A percentile compares a stretch with the other conserved stretches of the same genome.
These are phyloP conservation scores for Pisolithus marmoratus DNA, from an alignment of 768 basidiomycete genomes.

Conservation along the genomic window DNA sequence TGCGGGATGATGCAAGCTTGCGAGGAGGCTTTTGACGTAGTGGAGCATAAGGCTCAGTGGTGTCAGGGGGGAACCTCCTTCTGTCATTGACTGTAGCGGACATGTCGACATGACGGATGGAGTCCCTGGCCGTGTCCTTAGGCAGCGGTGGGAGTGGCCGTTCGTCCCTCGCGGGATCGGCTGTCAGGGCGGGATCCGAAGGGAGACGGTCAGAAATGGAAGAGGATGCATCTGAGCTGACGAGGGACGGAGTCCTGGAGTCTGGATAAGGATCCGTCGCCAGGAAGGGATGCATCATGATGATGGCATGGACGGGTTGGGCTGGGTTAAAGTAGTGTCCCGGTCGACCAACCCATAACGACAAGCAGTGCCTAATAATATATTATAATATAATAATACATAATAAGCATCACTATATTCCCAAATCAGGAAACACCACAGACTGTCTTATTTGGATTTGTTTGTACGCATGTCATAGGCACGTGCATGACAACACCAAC, in stretches of 20 bases:
- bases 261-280: constrained; percentile 20
- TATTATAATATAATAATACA: not conserved
- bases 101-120: not conserved
- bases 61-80: not conserved
- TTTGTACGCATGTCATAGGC: not conserved
- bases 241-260: constrained; percentile 25
- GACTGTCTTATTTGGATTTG: not conserved
- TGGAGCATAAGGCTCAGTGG: not conserved
- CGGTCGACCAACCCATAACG: too few relatives aligned
- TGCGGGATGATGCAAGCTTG: constrained; percentile 1
- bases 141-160: constrained; percentile 19
- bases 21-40: not conserved
- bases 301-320: constrained; percentile 4
- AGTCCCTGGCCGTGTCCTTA: not conserved
- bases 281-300: constrained; percentile 8
- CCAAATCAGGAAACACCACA: not conserved
- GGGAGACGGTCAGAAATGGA: constrained; percentile 14
- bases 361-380: too few relatives aligned
- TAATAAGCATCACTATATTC: not conserved
- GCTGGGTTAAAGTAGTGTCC: too few relatives aligned
- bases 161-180: constrained; percentile 1
- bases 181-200: not conserved
- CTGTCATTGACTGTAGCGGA: not conserved
- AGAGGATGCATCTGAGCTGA: constrained; percentile 21
- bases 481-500: not conserved